Evolutionary conservation across 202 grass and related monocot genomes (phyloP), one percentile per base, ranked within the genome.

Genomic region (Carex arenaria): DNA sequence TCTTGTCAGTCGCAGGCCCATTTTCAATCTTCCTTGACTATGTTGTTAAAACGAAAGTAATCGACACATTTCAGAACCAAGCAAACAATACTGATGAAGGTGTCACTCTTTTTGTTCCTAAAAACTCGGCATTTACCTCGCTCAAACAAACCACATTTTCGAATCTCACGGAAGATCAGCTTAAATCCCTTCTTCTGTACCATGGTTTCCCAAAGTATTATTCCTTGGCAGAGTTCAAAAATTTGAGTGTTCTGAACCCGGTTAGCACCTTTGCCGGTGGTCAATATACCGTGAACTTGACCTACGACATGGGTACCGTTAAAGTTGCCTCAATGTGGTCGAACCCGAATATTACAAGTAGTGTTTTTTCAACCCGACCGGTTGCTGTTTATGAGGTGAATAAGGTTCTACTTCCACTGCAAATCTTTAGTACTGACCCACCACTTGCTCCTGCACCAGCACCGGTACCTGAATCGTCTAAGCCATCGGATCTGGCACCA

Each of bases 101-200:
- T 72, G 85, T 95, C 86, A 98, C 96, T 72, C 77, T 98, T 63
- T 98, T 98, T 19, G 93, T 92, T 5, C 95, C 96, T 38, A 90
- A 82, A 42, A 78, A 98, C 88, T 86, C 96, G 1, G 93, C 96
- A 19, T 95, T 95, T 62, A 80, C 88, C 3, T 61, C 68, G 0
- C 93, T 98, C 10, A 85, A 87, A 54, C 75, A 84, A 14, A 89
- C 93, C 2, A 92, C 91, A 49, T 90, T 94, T 19, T 79, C 89
- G 61, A 99, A 94, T 84, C 91, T 99, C 20, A 96, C 96, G 1
- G 56, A 87, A 20, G 93, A 96, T 66, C 91, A 96, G 73, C 89
- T 96, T 78, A 93, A 90, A 81, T 88, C 89, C 7, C 93, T 99
- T 65, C 8, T 92, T 28, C 72, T 96, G 30, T 99, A 90, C 75